Conservation (phyloP, 1,139 yeast genomes). For the Casaregolazyma suthepensis region DNA sequence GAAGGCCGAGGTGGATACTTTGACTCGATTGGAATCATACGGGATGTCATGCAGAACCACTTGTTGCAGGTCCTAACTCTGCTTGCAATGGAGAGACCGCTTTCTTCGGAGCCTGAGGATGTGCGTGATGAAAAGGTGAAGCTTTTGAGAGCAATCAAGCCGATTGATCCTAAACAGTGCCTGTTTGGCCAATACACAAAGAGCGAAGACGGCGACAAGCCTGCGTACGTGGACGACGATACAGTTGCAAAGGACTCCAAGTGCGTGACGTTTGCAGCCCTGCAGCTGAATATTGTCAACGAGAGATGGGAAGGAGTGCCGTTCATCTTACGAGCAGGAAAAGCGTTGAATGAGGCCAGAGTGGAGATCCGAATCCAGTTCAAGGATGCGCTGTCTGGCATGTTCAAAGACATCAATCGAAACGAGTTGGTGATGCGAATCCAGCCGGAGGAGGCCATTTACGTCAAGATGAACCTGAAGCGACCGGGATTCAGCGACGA, state of each 20-base stretch:
- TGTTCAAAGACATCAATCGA: conserved; percentile 74
- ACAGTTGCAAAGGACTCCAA: conserved; percentile 79
- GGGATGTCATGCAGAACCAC: conserved; percentile 99
- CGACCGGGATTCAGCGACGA: conserved; percentile 77
- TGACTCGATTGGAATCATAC: conserved; percentile 87
- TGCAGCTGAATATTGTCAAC: conserved; percentile 69
- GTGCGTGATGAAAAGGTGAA: conserved; percentile 95
- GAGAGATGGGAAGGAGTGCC: conserved; percentile 99
- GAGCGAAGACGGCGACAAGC: conserved; percentile 82
- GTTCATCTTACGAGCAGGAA: conserved; percentile 91
- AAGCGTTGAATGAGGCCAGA: conserved; percentile 81
- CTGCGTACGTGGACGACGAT: conserved; percentile 86
- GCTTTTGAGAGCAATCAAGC: conserved; percentile 74
- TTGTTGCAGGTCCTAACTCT: conserved; percentile 85
- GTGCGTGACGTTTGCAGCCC: conserved; percentile 89
- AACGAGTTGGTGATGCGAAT: conserved; percentile 90
- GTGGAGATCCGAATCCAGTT: conserved; percentile 94
- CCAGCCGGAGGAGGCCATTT: conserved; percentile 93
- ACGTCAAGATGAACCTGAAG: conserved; percentile 85
- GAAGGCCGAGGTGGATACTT: conserved; percentile 99
- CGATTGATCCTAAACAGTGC: conserved; percentile 59
- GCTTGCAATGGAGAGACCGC: conserved; percentile 94
- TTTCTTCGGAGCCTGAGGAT: conserved; percentile 81
- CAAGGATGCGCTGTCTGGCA: conserved; percentile 77
- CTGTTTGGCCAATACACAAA: conserved; percentile 82